Conservation (phyloP, 495 filamentous ascomycete genomes). For the Penicillium pancosmium region DNA sequence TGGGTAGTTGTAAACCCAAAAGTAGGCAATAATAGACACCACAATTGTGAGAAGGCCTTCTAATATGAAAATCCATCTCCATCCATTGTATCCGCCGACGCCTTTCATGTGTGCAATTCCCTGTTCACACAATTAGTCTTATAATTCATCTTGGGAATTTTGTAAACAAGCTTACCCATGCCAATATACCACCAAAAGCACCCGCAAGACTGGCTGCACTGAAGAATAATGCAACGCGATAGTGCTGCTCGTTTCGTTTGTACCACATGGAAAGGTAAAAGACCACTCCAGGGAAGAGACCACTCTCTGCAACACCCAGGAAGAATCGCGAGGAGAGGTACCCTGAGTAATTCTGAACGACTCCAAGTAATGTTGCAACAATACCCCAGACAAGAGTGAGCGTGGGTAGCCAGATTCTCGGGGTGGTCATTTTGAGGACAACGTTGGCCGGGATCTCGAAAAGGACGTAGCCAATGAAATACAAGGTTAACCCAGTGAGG, state of each 20-base stretch:
- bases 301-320: constrained; percentile 49
- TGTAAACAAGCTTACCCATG: constrained; percentile 45
- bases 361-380: constrained; percentile 70
- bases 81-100: constrained; percentile 66
- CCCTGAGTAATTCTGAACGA: constrained; percentile 66
- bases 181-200: constrained; percentile 78
- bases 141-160: neutral
- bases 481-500: constrained; percentile 69
- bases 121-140: constrained; percentile 23
- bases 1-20: constrained; percentile 75
- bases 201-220: constrained; percentile 73
- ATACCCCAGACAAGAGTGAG: constrained; percentile 61
- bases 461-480: constrained; percentile 77
- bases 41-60: constrained; percentile 72
- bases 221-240: constrained; percentile 76
- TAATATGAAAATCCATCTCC: constrained; percentile 85
- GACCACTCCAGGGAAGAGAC: constrained; percentile 74
- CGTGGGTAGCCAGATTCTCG: constrained; percentile 61
- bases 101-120: constrained; percentile 63
- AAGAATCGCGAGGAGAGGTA: constrained; percentile 61
- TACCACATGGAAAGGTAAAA: constrained; percentile 91
- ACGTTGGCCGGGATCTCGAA: constrained; percentile 76
- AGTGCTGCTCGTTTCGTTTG: constrained; percentile 70
- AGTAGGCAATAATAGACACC: constrained; percentile 63
- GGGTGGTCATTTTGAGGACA: constrained; percentile 70